phyloP scores from a whole-genome alignment of 1,284 basidiomycete species.

The Fereydounia khargensis region DNA sequence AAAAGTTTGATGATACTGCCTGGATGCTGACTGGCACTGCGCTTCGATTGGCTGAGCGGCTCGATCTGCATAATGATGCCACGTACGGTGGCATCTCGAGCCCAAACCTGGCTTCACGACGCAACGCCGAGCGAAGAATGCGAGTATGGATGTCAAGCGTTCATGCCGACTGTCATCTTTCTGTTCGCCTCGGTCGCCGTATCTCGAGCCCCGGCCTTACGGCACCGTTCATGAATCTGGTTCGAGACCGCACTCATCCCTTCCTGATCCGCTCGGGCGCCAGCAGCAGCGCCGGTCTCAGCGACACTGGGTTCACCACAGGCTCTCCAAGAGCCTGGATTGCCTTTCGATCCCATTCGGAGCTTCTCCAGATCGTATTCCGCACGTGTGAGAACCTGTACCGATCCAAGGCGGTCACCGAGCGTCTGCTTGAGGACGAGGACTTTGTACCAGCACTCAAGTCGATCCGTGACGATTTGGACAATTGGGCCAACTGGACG shows the following conservation, averaged over 20 bases:
- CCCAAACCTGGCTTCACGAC: slow-evolving; percentile 14
- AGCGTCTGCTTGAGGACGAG: slow-evolving; percentile 30
- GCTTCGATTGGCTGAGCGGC: slow-evolving; percentile 31
- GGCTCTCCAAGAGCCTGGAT: slow-evolving; percentile 34
- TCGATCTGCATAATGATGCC: slow-evolving; percentile 36
- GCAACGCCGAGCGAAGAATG: slow-evolving; percentile 34
- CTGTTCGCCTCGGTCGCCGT: slow-evolving; percentile 32
- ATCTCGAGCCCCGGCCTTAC: slow-evolving; percentile 36
- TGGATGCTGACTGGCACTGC: slow-evolving; percentile 41
- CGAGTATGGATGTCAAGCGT: slow-evolving; percentile 42
- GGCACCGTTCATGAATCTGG: slow-evolving; percentile 33
- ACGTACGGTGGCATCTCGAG: slow-evolving; percentile 34
- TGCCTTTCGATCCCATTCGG: slow-evolving; percentile 28
- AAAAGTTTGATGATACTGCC: slow-evolving; percentile 38
- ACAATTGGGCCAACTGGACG: slow-evolving; percentile 38
- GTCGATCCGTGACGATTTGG: slow-evolving; percentile 31
- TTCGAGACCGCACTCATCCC: slow-evolving; percentile 32
- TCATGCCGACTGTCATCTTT: slow-evolving; percentile 38
- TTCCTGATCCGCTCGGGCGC: slow-evolving; percentile 23
- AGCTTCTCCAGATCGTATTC: slow-evolving; percentile 32
- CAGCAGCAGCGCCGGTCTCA: slow-evolving; percentile 5
- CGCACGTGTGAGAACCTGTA: slow-evolving; percentile 37
- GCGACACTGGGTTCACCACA: slow-evolving; percentile 3
- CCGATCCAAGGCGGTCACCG: slow-evolving; percentile 27
- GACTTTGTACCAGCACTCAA: slow-evolving; percentile 34